Evolutionary conservation across 2,329 filamentous ascomycete genomes (phyloP).

Genomic region (Coniochaeta prunicola): DNA sequence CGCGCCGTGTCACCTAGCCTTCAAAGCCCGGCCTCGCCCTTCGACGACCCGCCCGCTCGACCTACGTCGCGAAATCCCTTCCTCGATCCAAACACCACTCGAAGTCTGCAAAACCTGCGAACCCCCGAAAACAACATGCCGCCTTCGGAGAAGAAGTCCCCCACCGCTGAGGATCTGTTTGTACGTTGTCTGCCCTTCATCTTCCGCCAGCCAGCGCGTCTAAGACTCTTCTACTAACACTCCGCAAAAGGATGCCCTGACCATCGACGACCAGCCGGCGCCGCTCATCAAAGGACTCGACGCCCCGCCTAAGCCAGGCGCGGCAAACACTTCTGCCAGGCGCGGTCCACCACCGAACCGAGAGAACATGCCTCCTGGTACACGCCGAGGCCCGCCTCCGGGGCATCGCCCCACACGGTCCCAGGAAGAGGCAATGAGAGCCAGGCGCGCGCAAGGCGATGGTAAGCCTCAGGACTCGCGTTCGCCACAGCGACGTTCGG

Average conservation of each 20-base stretch:
- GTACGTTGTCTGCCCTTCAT: slow-evolving; percentile 45
- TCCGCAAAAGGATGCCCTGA: slow-evolving; percentile 56
- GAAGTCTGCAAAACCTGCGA: slow-evolving; percentile 24
- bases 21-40: slow-evolving; percentile 42
- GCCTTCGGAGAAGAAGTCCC: slow-evolving; percentile 37
- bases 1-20: slow-evolving; percentile 53
- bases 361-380: slow-evolving; percentile 42
- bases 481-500: slow-evolving; percentile 21
- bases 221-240: slow-evolving; percentile 10
- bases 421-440: slow-evolving; percentile 56
- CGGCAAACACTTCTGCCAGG: slow-evolving; percentile 24
- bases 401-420: slow-evolving; percentile 57
- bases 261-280: slow-evolving; percentile 49
- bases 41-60: slow-evolving; percentile 51
- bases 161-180: slow-evolving; percentile 65
- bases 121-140: slow-evolving; percentile 42
- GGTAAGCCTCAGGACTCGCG: slow-evolving; percentile 17
- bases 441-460: slow-evolving; percentile 34
- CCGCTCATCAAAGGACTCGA: slow-evolving; percentile 5
- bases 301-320: slow-evolving; percentile 15
- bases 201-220: neutral
- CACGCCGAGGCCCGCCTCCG: slow-evolving; percentile 33
- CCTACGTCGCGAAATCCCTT: slow-evolving; percentile 71
- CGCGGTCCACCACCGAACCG: slow-evolving; percentile 21
- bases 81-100: slow-evolving; percentile 46